Percentiles rank a stretch among this genome's conserved stretches.
Evolutionary conservation across 2,329 filamentous ascomycete species (phyloP).

Genomic region (Penicillium sp.): DNA sequence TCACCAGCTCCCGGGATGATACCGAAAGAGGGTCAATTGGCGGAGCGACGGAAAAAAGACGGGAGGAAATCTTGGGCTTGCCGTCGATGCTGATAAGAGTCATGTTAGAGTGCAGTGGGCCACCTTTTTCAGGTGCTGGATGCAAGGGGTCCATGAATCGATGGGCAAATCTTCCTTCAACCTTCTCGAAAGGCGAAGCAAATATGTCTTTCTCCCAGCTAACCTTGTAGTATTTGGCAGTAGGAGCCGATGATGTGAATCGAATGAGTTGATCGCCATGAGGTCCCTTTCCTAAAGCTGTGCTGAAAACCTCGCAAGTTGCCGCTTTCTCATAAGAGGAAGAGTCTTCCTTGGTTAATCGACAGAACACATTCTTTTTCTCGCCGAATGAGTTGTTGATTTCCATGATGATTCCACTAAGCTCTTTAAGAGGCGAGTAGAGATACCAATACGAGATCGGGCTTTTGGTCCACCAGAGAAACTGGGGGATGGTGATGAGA

Average conservation of each 20-base stretch:
- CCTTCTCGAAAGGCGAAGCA: neutral
- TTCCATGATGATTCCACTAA: neutral
- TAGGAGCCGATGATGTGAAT: neutral
- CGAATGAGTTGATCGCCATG: neutral
- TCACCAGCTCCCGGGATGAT: no score
- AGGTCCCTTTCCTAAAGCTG: neutral
- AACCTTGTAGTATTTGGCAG: neutral
- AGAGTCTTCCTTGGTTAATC: neutral
- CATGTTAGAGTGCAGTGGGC: neutral
- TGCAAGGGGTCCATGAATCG: neutral
- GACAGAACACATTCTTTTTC: neutral
- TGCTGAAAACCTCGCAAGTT: neutral
- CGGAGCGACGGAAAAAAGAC: no score
- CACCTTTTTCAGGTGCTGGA: neutral
- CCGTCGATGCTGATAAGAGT: no score
- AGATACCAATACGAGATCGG: neutral
- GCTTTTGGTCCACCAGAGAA: neutral
- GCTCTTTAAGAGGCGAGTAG: neutral
- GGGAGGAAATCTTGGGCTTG: no score
- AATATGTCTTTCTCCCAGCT: neutral
- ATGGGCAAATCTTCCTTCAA: neutral
- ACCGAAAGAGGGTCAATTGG: no score
- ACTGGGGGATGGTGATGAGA: neutral
- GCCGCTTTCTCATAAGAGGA: neutral
- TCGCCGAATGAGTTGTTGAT: neutral